Conservation (phyloP, 2,329 filamentous ascomycete species). For the Aspergillus clavatus region DNA sequence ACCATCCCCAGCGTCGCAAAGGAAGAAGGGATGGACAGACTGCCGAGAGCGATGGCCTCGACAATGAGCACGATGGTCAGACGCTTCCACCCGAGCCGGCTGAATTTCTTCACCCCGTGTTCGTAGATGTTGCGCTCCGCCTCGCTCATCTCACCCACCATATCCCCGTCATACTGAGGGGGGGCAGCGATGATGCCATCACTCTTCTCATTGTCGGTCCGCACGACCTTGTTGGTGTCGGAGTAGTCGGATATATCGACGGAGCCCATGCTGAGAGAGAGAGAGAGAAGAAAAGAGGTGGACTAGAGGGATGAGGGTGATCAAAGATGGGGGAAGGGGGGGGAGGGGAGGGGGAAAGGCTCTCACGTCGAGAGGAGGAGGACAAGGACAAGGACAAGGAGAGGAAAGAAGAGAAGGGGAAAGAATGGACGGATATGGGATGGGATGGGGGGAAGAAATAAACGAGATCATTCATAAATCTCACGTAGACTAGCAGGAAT, state of each 20-base stretch:
- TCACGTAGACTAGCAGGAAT: no score
- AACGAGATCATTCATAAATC: no score
- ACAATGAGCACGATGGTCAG: slow-evolving; percentile 48
- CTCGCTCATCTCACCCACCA: slow-evolving; percentile 19
- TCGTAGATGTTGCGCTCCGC: slow-evolving; percentile 17
- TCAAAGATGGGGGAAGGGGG: neutral
- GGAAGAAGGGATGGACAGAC: slow-evolving; percentile 42
- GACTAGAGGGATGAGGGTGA: neutral
- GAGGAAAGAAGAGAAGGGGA: no score
- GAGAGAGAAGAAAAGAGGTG: neutral
- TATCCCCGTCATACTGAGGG: slow-evolving; percentile 16
- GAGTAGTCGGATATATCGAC: slow-evolving; percentile 11
- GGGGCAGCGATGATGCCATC: slow-evolving; percentile 4
- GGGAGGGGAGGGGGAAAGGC: neutral
- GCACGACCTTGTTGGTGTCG: slow-evolving; percentile 9
- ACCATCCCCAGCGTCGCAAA: slow-evolving; percentile 47
- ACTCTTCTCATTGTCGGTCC: slow-evolving; percentile 5
- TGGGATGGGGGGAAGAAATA: no score
- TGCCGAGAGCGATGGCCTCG: slow-evolving; percentile 48
- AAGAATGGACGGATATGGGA: no score
- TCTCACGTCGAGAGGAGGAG: no score
- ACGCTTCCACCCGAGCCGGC: slow-evolving; percentile 47
- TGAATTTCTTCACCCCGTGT: slow-evolving; percentile 20
- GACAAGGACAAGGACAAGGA: no score
- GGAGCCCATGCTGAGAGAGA: slow-evolving; percentile 5